A percentile compares a stretch with the other conserved stretches of the same genome.
These are phyloP conservation scores for Chaetomium cochliodes DNA, from an alignment of 495 filamentous ascomycete species.

Conservation along the genomic window DNA sequence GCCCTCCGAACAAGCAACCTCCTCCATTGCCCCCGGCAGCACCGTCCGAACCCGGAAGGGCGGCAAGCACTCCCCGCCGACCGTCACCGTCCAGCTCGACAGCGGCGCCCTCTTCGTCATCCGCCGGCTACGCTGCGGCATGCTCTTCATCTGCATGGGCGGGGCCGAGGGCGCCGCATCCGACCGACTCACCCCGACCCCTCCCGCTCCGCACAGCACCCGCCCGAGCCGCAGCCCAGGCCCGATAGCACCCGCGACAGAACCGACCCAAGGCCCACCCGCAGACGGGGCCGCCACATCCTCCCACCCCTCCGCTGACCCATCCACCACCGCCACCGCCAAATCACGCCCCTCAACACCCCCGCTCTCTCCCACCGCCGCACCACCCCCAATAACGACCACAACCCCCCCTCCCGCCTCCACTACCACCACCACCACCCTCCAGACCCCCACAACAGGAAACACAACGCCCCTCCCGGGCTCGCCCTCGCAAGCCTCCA, in stretches of 20 bases:
- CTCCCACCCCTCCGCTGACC: no score
- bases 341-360: not conserved
- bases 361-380: not conserved
- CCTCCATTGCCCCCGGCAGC: conserved; percentile 11
- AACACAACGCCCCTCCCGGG: not conserved
- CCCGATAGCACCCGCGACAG: not conserved
- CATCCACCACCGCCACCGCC: conserved; percentile 1
- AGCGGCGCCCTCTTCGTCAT: conserved; percentile 47
- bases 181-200: not conserved
- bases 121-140: conserved; percentile 47
- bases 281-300: conserved; percentile 7
- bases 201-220: conserved; percentile 4
- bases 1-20: conserved; percentile 15
- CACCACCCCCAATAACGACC: not conserved
- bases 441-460: not conserved
- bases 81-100: conserved; percentile 51
- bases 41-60: not conserved
- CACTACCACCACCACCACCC: not conserved
- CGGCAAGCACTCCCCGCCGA: conserved; percentile 14
- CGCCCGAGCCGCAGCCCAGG: conserved; percentile 3
- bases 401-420: not conserved
- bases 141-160: conserved; percentile 56
- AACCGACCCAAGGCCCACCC: not conserved
- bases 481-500: conserved; percentile 40
- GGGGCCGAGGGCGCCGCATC: conserved; percentile 24